Conservation (phyloP, 1,284 basidiomycete genomes). For the Puccinia sorghi region DNA sequence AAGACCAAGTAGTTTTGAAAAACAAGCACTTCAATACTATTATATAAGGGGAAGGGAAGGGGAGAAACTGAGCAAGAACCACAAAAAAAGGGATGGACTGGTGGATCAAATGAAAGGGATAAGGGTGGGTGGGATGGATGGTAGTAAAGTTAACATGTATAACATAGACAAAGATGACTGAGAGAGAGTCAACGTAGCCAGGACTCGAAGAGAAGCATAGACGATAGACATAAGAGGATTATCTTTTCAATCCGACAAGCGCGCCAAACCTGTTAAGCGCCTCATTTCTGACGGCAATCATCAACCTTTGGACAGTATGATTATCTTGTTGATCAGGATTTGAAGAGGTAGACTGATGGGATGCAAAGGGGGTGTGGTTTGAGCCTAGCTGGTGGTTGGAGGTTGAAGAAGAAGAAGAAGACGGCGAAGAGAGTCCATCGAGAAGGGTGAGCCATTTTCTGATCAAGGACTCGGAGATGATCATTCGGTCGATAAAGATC, state of each 20-base stretch:
- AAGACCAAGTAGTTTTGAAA: too few species aligned
- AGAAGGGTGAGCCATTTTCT: slow-evolving; percentile 40
- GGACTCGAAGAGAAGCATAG: too few species aligned
- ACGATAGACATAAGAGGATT: too few species aligned
- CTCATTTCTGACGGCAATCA: slow-evolving; percentile 28
- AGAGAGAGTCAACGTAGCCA: slow-evolving; percentile 2
- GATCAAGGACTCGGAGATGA: slow-evolving; percentile 46
- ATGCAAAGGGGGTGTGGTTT: not conserved
- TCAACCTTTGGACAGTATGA: slow-evolving; percentile 17
- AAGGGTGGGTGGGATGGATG: not conserved
- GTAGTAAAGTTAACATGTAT: not conserved
- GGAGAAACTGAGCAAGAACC: slow-evolving; percentile 1
- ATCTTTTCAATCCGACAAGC: slow-evolving; percentile 27
- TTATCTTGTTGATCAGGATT: slow-evolving; percentile 14
- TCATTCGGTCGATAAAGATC: slow-evolving; percentile 33
- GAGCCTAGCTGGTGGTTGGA: not conserved
- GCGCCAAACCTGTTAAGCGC: slow-evolving; percentile 20
- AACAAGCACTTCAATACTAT: too few species aligned
- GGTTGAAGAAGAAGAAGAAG: not conserved
- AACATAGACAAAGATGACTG: not conserved
- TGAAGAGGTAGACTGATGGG: not conserved
- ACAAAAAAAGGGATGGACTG: not conserved
- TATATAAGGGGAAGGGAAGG: too few species aligned
- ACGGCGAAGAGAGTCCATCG: slow-evolving; percentile 15
- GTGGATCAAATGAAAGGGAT: not conserved